Conservation (phyloP, 805 yeast genomes). For the Schizosaccharomyces lindneri region DNA sequence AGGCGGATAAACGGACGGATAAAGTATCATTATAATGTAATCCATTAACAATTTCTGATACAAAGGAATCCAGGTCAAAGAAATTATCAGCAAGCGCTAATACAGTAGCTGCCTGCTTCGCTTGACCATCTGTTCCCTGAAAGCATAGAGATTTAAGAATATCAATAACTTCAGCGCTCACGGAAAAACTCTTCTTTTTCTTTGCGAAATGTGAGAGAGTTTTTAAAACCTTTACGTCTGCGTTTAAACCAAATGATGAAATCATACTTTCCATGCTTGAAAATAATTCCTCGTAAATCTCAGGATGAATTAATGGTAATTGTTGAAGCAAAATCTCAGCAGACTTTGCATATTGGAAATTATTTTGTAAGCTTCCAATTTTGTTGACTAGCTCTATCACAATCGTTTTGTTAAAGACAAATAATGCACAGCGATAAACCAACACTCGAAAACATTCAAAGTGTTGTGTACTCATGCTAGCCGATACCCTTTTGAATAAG, state of each 20-base stretch:
- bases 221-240: neutral
- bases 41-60: neutral
- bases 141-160: neutral
- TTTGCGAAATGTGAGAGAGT: neutral
- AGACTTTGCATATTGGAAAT: neutral
- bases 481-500: conserved; percentile 17
- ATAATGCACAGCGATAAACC: conserved; percentile 33
- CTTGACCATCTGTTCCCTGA: neutral
- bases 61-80: neutral
- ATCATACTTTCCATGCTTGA: neutral
- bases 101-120: neutral
- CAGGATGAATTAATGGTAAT: neutral
- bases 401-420: conserved; percentile 38
- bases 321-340: neutral
- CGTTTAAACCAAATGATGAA: neutral
- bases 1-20: neutral
- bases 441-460: conserved; percentile 30
- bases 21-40: neutral
- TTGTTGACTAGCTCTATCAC: conserved; percentile 10
- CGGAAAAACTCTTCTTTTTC: neutral
- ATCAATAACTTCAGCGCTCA: neutral
- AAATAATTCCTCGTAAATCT: neutral
- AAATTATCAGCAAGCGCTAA: neutral
- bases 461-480: conserved; percentile 19
- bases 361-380: neutral